phyloP scores from a whole-genome alignment of 495 filamentous ascomycete genomes.

The Penicillium maclennaniae region DNA sequence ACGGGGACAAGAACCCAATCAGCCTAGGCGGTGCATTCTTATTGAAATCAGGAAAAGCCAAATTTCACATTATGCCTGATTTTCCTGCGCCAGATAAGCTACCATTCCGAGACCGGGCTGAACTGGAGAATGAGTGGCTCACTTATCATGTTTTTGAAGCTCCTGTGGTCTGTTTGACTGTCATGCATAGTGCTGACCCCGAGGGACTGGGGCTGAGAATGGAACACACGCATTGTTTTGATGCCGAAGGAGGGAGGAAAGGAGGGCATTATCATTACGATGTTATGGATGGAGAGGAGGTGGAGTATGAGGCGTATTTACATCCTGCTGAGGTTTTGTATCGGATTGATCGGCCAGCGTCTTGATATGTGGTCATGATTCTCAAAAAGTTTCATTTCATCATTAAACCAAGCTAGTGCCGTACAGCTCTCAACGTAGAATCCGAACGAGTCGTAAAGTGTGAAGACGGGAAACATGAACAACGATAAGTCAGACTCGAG shows the following conservation, averaged over 20 bases:
- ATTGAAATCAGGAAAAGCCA: constrained; percentile 29
- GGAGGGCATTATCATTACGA: constrained; percentile 43
- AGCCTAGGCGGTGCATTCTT: constrained; percentile 39
- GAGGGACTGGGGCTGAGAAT: constrained; percentile 32
- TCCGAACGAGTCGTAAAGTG: not conserved
- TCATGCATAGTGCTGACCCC: constrained; percentile 37
- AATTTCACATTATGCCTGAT: constrained; percentile 45
- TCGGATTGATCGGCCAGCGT: constrained; percentile 32
- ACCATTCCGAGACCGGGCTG: constrained; percentile 24
- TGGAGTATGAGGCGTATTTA: constrained; percentile 42
- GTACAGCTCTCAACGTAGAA: not conserved
- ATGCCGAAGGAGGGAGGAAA: constrained; percentile 17
- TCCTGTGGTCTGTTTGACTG: constrained; percentile 35
- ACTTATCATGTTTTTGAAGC: constrained; percentile 32
- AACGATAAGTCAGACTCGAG: constrained; percentile 3
- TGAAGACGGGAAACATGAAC: not conserved
- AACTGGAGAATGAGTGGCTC: constrained; percentile 32
- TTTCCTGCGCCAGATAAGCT: constrained; percentile 27
- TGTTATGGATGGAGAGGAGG: constrained; percentile 22
- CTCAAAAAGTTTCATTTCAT: not conserved
- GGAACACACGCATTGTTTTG: constrained; percentile 45
- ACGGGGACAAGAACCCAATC: constrained; percentile 25
- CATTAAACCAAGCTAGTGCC: not conserved
- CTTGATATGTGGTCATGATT: not conserved
- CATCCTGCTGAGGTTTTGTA: constrained; percentile 33